phyloP scores from a whole-genome alignment of 202 grass and related monocot genomes.

The Tripidium arundinaceum region DNA sequence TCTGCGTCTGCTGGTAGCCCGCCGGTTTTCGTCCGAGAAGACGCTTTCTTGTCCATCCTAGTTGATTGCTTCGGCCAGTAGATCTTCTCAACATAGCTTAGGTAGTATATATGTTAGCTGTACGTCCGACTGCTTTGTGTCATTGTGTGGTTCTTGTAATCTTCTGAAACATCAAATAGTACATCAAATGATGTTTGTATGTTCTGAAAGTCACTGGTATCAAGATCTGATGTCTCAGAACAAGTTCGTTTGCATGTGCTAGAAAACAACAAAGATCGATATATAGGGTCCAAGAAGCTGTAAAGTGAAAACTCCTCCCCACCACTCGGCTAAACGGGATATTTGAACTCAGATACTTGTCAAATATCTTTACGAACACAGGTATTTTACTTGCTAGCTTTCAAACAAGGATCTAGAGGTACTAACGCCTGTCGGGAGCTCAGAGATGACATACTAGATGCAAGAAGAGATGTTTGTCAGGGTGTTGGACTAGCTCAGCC shows the following conservation, averaged over 20 bases:
- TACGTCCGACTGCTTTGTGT: not conserved
- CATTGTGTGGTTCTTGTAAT: too few species aligned
- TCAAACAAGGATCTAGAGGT: not conserved
- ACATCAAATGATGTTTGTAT: too few species aligned
- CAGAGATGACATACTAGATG: not conserved
- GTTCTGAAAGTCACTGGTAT: too few species aligned
- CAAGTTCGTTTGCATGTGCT: too few species aligned
- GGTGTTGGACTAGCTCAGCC: not conserved
- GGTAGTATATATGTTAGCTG: too few species aligned
- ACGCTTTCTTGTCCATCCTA: too few species aligned
- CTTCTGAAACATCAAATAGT: conserved; percentile 7
- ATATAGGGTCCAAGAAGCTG: not conserved
- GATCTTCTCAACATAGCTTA: not conserved
- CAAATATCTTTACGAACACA: not conserved
- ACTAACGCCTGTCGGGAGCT: not conserved
- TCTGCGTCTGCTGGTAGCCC: not conserved
- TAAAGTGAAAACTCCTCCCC: too few species aligned
- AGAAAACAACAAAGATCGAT: not conserved
- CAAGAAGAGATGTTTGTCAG: not conserved
- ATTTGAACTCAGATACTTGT: conserved; percentile 1
- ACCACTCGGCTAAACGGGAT: not conserved
- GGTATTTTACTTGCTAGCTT: not conserved
- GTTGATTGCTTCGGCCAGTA: conserved; percentile 67
- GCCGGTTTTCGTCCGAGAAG: conserved; percentile 27
- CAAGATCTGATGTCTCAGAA: too few species aligned